Percentiles rank a stretch among this genome's conserved stretches.
These are phyloP conservation scores for Auxenochlorella pyrenoidosa DNA, from an alignment of 139 green algal genomes.

Conservation along the genomic window DNA sequence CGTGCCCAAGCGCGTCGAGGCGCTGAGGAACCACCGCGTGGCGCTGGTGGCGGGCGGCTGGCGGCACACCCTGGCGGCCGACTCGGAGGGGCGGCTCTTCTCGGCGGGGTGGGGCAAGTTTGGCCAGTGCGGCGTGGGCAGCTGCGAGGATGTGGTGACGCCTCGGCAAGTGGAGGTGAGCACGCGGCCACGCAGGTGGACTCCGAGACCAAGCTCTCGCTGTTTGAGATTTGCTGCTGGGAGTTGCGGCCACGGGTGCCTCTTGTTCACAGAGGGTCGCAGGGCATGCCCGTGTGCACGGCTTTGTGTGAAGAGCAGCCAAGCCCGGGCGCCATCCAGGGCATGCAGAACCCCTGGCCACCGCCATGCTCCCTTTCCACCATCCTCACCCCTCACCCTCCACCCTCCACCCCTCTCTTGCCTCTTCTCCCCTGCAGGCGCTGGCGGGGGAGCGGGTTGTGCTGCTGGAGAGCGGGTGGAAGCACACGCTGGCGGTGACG, in stretches of 20 bases:
- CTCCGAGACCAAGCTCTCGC: too few species aligned
- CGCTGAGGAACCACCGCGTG: neutral
- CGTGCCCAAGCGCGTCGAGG: conserved; percentile 29
- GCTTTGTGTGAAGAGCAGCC: neutral
- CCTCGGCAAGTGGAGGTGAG: conserved; percentile 53
- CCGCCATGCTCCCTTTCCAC: neutral
- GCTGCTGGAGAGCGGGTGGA: conserved; percentile 85
- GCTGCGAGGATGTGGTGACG: conserved; percentile 56
- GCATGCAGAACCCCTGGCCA: neutral
- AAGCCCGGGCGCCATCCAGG: neutral
- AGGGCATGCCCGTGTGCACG: too few species aligned
- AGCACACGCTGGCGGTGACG: conserved; percentile 80
- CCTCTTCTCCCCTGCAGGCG: neutral
- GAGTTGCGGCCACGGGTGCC: too few species aligned
- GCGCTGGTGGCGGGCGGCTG: conserved; percentile 75
- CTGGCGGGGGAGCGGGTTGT: conserved; percentile 49
- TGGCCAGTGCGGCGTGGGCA: conserved; percentile 82
- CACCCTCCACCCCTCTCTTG: neutral
- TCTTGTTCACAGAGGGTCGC: too few species aligned
- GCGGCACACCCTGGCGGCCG: conserved; percentile 84
- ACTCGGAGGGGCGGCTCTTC: conserved; percentile 69
- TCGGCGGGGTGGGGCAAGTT: conserved; percentile 96
- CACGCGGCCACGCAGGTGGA: too few species aligned
- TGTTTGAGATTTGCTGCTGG: neutral
- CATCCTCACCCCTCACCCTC: neutral